Conservation (phyloP, 768 basidiomycete genomes). For the Tricholoma flavovirens region DNA sequence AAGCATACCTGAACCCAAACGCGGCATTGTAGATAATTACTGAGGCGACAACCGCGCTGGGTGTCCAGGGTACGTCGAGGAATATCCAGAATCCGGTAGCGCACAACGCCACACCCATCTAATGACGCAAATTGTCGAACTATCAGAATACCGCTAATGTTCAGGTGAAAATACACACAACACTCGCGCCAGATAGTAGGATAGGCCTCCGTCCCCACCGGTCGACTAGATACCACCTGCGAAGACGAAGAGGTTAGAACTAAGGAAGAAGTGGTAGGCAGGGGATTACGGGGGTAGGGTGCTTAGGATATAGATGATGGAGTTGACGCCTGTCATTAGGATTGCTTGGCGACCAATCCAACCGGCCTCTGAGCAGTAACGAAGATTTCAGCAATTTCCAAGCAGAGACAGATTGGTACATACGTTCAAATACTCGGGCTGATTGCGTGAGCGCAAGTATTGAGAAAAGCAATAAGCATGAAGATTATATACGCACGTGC, state of each 20-base stretch:
- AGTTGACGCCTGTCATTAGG: conserved; percentile 94
- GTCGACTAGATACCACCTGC: conserved; percentile 91
- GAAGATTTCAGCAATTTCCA: conserved; percentile 3
- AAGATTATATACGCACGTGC: conserved; percentile 56
- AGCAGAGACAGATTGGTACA: conserved; percentile 4
- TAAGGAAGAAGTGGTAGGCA: conserved; percentile 1
- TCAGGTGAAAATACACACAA: conserved; percentile 39
- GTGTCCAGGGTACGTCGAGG: conserved; percentile 79
- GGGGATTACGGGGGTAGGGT: conserved; percentile 78
- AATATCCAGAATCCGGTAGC: conserved; percentile 92
- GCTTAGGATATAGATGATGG: conserved; percentile 71
- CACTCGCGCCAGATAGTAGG: conserved; percentile 76
- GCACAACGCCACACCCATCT: conserved; percentile 80
- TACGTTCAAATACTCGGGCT: conserved; percentile 92
- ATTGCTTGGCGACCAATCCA: conserved; percentile 93
- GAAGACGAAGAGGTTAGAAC: conserved; percentile 6
- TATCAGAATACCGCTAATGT: too few species aligned
- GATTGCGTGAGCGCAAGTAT: conserved; percentile 3
- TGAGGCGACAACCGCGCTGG: conserved; percentile 81
- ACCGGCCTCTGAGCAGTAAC: conserved; percentile 64
- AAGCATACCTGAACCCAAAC: conserved; percentile 75
- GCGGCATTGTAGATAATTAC: conserved; percentile 92
- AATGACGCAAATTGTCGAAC: background rate
- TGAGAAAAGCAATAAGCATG: conserved; percentile 4
- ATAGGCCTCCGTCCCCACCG: conserved; percentile 86